Percentiles rank a stretch among this genome's conserved stretches.
These are phyloP conservation scores for Abrus precatorius DNA, from an alignment of 306 rosid genomes.

Conservation along the genomic window DNA sequence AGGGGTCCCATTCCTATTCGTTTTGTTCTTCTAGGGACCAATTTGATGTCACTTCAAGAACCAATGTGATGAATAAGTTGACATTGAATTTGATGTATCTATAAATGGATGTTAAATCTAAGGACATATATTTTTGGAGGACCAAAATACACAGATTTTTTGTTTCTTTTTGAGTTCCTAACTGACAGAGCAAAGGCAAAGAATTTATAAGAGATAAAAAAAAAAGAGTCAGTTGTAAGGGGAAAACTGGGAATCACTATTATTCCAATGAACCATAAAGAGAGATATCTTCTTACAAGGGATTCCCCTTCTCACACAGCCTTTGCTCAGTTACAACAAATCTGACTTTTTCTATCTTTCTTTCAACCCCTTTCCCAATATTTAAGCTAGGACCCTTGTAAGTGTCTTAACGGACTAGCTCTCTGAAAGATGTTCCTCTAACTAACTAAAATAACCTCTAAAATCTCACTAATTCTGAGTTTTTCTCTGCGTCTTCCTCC, in stretches of 20 bases:
- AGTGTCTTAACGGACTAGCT: too few relatives aligned
- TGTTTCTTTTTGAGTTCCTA: neutral
- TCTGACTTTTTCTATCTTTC: too few relatives aligned
- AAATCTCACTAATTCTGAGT: too few relatives aligned
- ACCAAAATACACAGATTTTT: conserved; percentile 3
- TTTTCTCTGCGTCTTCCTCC: too few relatives aligned
- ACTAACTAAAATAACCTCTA: too few relatives aligned
- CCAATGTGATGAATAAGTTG: conserved; percentile 4
- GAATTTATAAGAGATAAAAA: neutral
- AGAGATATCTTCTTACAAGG: too few relatives aligned
- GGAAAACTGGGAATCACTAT: neutral
- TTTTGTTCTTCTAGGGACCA: neutral
- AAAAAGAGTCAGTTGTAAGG: neutral
- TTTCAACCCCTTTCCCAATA: too few relatives aligned
- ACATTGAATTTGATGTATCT: conserved; percentile 9
- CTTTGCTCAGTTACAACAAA: too few relatives aligned
- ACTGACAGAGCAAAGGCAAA: neutral
- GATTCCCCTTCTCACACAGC: too few relatives aligned
- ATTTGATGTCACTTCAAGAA: conserved; percentile 12
- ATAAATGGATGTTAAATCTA: neutral
- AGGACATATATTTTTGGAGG: neutral
- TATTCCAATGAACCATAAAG: too few relatives aligned
- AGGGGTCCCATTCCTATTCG: conserved; percentile 3
- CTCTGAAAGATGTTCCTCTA: too few relatives aligned
- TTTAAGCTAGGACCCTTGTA: too few relatives aligned